Base-by-base conservation (phyloP, 805 yeast genomes). In the Teunomyces gatunensis region DNA sequence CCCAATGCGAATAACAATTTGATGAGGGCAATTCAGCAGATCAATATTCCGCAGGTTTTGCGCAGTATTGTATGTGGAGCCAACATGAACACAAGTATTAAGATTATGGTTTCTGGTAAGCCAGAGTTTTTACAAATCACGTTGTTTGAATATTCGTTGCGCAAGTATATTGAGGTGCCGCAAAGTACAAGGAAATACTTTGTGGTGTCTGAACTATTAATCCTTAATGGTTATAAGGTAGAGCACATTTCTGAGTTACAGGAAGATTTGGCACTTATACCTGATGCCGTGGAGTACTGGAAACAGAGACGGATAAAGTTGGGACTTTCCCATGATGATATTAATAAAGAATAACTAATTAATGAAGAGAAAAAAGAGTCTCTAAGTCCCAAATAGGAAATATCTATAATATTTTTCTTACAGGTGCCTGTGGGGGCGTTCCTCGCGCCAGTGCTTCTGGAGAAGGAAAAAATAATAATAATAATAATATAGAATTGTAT, bases 271-370 rank as follows among this genome's bases (percentile, higher is more conserved):
- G 71, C 71, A 0, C 62, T 80, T 35, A 63, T 77, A 6, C 65
- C 66, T 0, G 71, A 66, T 4, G 89, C 87, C n/a, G 54, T 59
- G 13, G 57, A 57, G 4, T 85, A 80, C 57, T 84, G 89, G 88
- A 68, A 69, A 17, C 45, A 41, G 18, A 42, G 53, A 27, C 48
- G 48, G 25, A 11, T 33, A 6, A 50, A 41, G 13, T 29, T 50
- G 28, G 49, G 55, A 23, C 33, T 21, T n/a, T 32, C 34, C 20
- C 13, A 30, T 27, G 11, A 9, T n/a, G 12, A 23, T 5, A 11
- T 35, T 17, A 10, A 35, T 18, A 35, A 7, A 7, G 3, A 35
- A 21, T 12, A 10, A 6, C 7, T 18, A 18, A 11, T 11, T 10
- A 12, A 20, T 11, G 4, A 18, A 18, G 18, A 18, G 4, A 18